Evolutionary conservation across 2,329 filamentous ascomycete genomes (phyloP).

Genomic region (Daldinia eschscholtzii): DNA sequence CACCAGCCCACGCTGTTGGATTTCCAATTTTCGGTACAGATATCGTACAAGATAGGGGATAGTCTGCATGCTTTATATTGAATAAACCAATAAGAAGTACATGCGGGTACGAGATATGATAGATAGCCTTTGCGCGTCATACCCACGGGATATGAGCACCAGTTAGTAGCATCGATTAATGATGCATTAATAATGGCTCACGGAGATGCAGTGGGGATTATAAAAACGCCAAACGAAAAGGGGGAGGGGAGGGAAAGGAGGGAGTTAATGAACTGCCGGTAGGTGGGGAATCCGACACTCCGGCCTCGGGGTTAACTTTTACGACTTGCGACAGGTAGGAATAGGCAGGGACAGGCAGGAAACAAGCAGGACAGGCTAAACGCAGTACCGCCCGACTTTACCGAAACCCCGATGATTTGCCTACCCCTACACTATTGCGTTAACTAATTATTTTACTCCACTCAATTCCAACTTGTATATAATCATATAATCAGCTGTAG

Average conservation of each 20-base stretch:
- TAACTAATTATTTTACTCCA: conserved; percentile 5
- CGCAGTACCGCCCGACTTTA: conserved; percentile 36
- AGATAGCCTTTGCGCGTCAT: conserved; percentile 9
- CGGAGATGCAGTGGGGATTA: conserved; percentile 28
- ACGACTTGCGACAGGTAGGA: conserved; percentile 30
- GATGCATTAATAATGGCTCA: conserved; percentile 12
- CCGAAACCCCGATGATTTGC: conserved; percentile 38
- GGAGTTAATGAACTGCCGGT: conserved; percentile 39
- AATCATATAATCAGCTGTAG: conserved; percentile 23
- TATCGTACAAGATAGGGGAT: background rate
- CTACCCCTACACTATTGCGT: conserved; percentile 7
- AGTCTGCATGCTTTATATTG: background rate
- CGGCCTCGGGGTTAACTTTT: conserved; percentile 38
- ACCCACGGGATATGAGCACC: background rate
- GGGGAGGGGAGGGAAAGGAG: conserved; percentile 7
- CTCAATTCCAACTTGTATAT: conserved; percentile 13
- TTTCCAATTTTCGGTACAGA: background rate
- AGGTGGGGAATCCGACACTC: conserved; percentile 40
- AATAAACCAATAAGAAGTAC: background rate
- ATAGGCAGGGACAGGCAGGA: background rate
- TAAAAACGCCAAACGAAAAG: conserved; percentile 24
- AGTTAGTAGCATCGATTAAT: background rate
- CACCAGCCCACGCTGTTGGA: background rate
- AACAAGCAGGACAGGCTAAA: conserved; percentile 34
- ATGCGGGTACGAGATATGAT: background rate